A percentile compares a stretch with the other conserved stretches of the same genome.
These are phyloP conservation scores for Macadamia tetraphylla DNA, from an alignment of 164 flowering plant genomes.

Conservation along the genomic window DNA sequence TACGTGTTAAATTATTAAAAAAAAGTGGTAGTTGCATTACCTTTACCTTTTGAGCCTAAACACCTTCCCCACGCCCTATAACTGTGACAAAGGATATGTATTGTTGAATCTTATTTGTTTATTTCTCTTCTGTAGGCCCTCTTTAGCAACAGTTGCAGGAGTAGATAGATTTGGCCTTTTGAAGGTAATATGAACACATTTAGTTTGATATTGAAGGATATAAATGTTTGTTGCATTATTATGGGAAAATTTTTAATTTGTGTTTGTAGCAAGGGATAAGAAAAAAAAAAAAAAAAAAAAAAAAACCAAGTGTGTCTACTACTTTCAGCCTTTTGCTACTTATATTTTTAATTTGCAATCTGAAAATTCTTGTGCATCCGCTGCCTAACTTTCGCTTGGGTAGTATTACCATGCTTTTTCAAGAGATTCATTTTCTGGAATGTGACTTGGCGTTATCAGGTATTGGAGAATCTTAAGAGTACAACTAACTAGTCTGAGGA, in stretches of 20 bases:
- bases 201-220: background rate
- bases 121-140: background rate
- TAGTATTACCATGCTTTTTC: too few species aligned
- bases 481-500: too few species aligned
- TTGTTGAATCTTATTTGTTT: background rate
- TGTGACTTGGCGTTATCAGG: too few species aligned
- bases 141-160: background rate
- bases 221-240: background rate
- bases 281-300: too few species aligned
- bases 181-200: constrained; percentile 4
- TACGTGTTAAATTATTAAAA: background rate
- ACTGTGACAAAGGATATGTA: background rate
- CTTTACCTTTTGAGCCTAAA: background rate
- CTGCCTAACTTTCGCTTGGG: too few species aligned
- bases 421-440: too few species aligned
- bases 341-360: too few species aligned
- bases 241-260: background rate
- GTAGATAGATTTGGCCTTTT: constrained; percentile 1
- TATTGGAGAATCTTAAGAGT: too few species aligned
- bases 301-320: too few species aligned
- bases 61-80: background rate
- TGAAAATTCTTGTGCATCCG: too few species aligned
- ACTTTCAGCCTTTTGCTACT: too few species aligned
- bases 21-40: background rate
- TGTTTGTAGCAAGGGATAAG: too few species aligned